phyloP scores from a whole-genome alignment of 2,329 filamentous ascomycete genomes.

The Paraphaeosphaeria sporulosa region DNA sequence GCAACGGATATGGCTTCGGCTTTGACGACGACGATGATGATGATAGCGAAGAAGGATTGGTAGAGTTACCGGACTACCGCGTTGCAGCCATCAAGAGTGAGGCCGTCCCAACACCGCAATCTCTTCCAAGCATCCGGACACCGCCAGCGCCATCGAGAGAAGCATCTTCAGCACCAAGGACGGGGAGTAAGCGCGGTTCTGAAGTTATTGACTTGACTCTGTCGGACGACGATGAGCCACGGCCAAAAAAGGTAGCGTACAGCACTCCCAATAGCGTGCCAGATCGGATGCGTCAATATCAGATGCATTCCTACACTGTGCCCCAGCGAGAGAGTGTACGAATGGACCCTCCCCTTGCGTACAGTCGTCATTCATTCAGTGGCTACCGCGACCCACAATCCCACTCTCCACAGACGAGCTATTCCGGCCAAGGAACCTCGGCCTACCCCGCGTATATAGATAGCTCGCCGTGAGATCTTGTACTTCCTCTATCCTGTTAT shows the following conservation, averaged over 20 bases:
- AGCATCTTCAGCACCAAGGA: constrained; percentile 41
- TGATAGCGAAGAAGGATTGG: constrained; percentile 54
- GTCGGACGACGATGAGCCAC: constrained; percentile 56
- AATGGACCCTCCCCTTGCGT: constrained; percentile 32
- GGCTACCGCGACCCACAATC: constrained; percentile 15
- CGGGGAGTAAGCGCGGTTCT: constrained; percentile 53
- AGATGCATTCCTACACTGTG: constrained; percentile 29
- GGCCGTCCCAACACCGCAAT: constrained; percentile 44
- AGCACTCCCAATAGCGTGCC: constrained; percentile 47
- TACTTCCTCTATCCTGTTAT: constrained; percentile 14
- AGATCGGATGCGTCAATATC: constrained; percentile 41
- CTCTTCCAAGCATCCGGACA: constrained; percentile 46
- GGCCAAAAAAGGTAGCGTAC: constrained; percentile 52
- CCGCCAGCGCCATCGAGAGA: constrained; percentile 57
- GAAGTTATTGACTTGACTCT: constrained; percentile 60
- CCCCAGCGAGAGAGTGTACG: constrained; percentile 28
- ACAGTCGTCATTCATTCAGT: constrained; percentile 14
- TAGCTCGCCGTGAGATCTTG: constrained; percentile 32
- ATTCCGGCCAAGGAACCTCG: constrained; percentile 34
- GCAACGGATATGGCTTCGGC: constrained; percentile 30
- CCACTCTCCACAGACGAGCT: constrained; percentile 12
- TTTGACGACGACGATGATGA: constrained; percentile 52
- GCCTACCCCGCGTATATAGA: constrained; percentile 37
- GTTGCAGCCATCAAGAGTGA: constrained; percentile 52
- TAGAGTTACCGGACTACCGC: constrained; percentile 53